Conservation (phyloP, 768 basidiomycete species). For the Mycena vulgaris region DNA sequence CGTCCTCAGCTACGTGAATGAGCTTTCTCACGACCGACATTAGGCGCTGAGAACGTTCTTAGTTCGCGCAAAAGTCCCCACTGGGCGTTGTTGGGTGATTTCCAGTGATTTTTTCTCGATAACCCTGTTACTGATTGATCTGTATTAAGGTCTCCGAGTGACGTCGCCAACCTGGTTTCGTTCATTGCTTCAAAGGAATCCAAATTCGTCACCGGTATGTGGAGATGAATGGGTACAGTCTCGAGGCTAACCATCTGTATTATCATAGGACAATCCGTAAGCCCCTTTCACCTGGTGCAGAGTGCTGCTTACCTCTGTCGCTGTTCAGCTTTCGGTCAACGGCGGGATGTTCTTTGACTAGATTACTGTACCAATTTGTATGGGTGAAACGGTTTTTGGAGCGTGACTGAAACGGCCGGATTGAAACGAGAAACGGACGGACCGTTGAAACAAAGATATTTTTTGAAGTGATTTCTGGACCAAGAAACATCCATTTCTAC, state of each 20-base stretch:
- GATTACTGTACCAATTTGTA: too few relatives aligned
- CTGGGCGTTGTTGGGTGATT: not conserved
- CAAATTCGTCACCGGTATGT: conserved; percentile 15
- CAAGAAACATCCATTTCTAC: too few relatives aligned
- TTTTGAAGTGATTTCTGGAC: too few relatives aligned
- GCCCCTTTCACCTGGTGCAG: not conserved
- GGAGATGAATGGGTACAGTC: not conserved
- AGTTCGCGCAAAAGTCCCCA: not conserved
- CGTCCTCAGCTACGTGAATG: too few relatives aligned
- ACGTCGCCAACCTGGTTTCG: conserved; percentile 17
- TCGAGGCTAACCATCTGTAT: not conserved
- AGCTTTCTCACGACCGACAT: not conserved
- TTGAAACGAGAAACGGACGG: too few relatives aligned
- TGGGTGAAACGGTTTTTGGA: too few relatives aligned
- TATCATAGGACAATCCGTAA: conserved; percentile 7
- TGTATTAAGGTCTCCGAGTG: not conserved
- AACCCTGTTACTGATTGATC: not conserved
- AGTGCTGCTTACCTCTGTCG: not conserved
- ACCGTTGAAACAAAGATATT: too few relatives aligned
- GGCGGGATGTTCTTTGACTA: conserved; percentile 14
- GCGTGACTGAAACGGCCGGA: too few relatives aligned
- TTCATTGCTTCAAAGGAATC: conserved; percentile 29
- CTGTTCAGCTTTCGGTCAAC: not conserved
- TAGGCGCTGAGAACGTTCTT: not conserved
- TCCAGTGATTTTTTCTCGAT: not conserved